These are phyloP conservation scores for Paraglomus brasilianum DNA, from an alignment of 192 early-diverging fungal species.

Conservation along the genomic window DNA sequence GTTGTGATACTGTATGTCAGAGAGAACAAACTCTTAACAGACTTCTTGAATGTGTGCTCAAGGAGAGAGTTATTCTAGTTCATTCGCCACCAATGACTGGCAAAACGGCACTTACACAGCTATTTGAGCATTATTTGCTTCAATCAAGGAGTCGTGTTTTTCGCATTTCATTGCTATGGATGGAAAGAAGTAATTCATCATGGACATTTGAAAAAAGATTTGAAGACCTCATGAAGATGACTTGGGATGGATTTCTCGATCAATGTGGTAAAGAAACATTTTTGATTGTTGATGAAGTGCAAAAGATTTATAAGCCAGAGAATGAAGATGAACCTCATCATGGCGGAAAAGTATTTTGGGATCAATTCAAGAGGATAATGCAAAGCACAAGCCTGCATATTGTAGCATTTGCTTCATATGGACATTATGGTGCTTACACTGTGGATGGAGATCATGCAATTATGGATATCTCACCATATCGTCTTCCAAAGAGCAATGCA, in stretches of 20 bases:
- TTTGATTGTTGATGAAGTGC: constrained; percentile 24
- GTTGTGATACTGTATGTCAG: constrained; percentile 5
- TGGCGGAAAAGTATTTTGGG: constrained; percentile 3
- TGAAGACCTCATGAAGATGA: constrained; percentile 17
- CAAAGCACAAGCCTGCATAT: constrained; percentile 4
- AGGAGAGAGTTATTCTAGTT: constrained; percentile 20
- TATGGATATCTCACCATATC: constrained; percentile 3
- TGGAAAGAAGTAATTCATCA: not conserved
- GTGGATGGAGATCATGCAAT: not conserved
- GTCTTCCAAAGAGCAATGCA: not conserved
- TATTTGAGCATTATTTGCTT: constrained; percentile 19
- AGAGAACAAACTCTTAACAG: constrained; percentile 21
- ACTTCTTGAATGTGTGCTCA: constrained; percentile 19
- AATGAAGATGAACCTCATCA: constrained; percentile 2
- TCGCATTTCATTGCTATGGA: constrained; percentile 15
- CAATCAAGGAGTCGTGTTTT: constrained; percentile 15
- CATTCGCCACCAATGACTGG: constrained; percentile 14
- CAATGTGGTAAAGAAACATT: not conserved
- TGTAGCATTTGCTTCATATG: constrained; percentile 19
- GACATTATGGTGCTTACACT: constrained; percentile 12
- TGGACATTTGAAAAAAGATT: constrained; percentile 18
- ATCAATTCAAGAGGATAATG: not conserved
- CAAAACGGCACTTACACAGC: constrained; percentile 9
- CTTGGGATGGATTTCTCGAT: not conserved
- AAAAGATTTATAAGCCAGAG: constrained; percentile 13